A percentile compares a stretch with the other conserved stretches of the same genome.
phyloP scores from a whole-genome alignment of 495 filamentous ascomycete genomes.

The Penicillium robsamsonii region DNA sequence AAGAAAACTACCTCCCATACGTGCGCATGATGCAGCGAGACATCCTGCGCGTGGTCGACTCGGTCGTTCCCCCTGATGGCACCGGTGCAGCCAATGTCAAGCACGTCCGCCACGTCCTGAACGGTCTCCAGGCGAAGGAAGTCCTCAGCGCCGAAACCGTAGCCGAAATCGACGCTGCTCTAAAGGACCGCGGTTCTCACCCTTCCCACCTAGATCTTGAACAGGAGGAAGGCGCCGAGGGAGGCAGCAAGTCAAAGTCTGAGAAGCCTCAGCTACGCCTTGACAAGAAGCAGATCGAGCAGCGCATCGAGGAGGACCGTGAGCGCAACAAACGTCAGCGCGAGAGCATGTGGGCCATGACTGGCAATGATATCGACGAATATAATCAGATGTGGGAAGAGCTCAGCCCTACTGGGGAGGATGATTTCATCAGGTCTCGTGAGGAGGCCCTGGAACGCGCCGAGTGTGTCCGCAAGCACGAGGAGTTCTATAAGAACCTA shows the following conservation, averaged over 20 bases:
- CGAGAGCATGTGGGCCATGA: constrained; percentile 87
- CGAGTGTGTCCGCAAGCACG: constrained; percentile 9
- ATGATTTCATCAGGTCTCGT: constrained; percentile 68
- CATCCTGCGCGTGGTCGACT: constrained; percentile 83
- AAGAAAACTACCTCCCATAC: constrained; percentile 72
- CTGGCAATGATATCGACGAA: constrained; percentile 53
- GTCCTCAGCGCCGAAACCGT: constrained; percentile 69
- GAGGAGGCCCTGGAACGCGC: constrained; percentile 70
- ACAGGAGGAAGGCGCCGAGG: constrained; percentile 31
- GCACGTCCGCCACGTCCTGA: constrained; percentile 78
- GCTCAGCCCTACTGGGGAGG: constrained; percentile 75
- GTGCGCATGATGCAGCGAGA: constrained; percentile 93
- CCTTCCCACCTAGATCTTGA: constrained; percentile 41
- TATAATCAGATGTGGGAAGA: constrained; percentile 77
- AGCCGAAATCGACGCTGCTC: constrained; percentile 71
- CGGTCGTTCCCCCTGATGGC: constrained; percentile 76
- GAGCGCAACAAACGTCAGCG: constrained; percentile 89
- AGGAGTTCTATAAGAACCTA: constrained; percentile 8
- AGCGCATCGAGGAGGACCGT: constrained; percentile 93
- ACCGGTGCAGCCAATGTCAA: constrained; percentile 92
- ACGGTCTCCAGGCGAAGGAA: constrained; percentile 62
- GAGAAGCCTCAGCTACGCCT: constrained; percentile 49
- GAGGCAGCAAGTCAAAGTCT: constrained; percentile 25
- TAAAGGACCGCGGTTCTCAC: constrained; percentile 68
- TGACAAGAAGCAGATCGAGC: constrained; percentile 87